These are phyloP conservation scores for Lactarius evosmus DNA, from an alignment of 768 basidiomycete species.

Conservation along the genomic window DNA sequence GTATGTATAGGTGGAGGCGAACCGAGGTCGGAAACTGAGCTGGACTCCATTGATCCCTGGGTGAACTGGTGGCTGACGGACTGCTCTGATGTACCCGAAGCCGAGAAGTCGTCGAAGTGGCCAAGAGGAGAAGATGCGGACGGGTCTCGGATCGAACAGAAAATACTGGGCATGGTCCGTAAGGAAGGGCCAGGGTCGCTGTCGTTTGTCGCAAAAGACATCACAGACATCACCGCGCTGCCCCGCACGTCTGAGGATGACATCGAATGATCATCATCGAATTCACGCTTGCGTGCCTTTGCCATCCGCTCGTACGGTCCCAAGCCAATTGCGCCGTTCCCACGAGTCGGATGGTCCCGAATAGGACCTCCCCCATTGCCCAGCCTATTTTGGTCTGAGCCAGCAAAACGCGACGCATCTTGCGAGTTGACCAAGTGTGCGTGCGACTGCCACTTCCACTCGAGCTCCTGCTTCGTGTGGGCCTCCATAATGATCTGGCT, in stretches of 20 bases:
- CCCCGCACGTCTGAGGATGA: slow-evolving; percentile 84
- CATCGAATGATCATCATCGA: slow-evolving; percentile 89
- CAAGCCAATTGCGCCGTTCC: slow-evolving; percentile 7
- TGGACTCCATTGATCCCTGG: slow-evolving; percentile 63
- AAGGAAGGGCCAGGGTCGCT: slow-evolving; percentile 79
- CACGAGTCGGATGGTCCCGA: slow-evolving; percentile 39
- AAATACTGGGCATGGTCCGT: slow-evolving; percentile 58
- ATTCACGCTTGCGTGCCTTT: slow-evolving; percentile 79
- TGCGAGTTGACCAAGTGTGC: slow-evolving; percentile 38
- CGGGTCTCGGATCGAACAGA: slow-evolving; percentile 70
- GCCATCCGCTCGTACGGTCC: slow-evolving; percentile 61
- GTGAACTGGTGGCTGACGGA: slow-evolving; percentile 71
- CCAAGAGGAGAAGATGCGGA: slow-evolving; percentile 74
- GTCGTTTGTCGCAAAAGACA: slow-evolving; percentile 81
- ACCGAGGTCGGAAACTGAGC: slow-evolving; percentile 57
- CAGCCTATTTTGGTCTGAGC: slow-evolving; percentile 33
- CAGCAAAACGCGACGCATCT: slow-evolving; percentile 21
- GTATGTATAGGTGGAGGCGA: slow-evolving; percentile 77
- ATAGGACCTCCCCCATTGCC: slow-evolving; percentile 63
- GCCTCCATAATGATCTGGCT: slow-evolving; percentile 65
- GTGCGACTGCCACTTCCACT: slow-evolving; percentile 51
- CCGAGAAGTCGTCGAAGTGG: slow-evolving; percentile 63
- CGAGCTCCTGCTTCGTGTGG: slow-evolving; percentile 50
- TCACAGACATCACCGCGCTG: slow-evolving; percentile 66
- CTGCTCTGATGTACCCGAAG: slow-evolving; percentile 77